Conservation (phyloP, 2,329 filamentous ascomycete genomes). For the Trichoderma sp. region DNA sequence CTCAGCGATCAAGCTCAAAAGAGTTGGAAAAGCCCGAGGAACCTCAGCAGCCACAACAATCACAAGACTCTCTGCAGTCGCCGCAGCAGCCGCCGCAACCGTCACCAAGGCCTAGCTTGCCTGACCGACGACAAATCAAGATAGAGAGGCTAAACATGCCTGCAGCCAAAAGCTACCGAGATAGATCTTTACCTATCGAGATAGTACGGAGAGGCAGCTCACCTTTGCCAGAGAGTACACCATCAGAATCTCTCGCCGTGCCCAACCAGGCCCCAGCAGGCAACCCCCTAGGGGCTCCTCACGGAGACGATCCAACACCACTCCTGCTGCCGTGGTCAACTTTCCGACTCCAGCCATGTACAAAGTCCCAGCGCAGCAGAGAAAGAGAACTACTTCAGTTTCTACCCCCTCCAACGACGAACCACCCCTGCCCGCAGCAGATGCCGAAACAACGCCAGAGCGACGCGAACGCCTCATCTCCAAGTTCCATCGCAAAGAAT, state of each 20-base stretch:
- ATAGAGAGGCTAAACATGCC: slow-evolving; percentile 56
- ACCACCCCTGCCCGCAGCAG: neutral
- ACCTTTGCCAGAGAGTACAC: slow-evolving; percentile 47
- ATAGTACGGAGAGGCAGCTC: slow-evolving; percentile 49
- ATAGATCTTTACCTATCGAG: slow-evolving; percentile 36
- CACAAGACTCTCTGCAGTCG: neutral
- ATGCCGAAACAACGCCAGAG: neutral
- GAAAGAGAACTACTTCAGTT: slow-evolving; percentile 15
- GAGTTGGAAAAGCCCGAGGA: neutral
- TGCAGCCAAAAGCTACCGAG: slow-evolving; percentile 28
- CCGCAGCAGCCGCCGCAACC: neutral
- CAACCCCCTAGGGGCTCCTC: slow-evolving; percentile 39
- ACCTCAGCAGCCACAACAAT: neutral
- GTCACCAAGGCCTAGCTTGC: slow-evolving; percentile 34
- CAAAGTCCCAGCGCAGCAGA: neutral
- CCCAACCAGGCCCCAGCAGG: slow-evolving; percentile 29
- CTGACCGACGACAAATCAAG: slow-evolving; percentile 60
- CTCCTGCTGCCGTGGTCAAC: slow-evolving; percentile 43
- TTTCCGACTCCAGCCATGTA: slow-evolving; percentile 10
- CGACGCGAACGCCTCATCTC: slow-evolving; percentile 24
- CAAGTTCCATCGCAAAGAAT: slow-evolving; percentile 24
- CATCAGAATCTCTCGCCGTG: slow-evolving; percentile 50
- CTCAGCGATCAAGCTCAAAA: neutral
- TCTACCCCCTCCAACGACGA: slow-evolving; percentile 4
- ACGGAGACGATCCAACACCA: slow-evolving; percentile 55